These are phyloP conservation scores for Fusarium xylarioides DNA, from an alignment of 2,329 filamentous ascomycete species.

Conservation along the genomic window DNA sequence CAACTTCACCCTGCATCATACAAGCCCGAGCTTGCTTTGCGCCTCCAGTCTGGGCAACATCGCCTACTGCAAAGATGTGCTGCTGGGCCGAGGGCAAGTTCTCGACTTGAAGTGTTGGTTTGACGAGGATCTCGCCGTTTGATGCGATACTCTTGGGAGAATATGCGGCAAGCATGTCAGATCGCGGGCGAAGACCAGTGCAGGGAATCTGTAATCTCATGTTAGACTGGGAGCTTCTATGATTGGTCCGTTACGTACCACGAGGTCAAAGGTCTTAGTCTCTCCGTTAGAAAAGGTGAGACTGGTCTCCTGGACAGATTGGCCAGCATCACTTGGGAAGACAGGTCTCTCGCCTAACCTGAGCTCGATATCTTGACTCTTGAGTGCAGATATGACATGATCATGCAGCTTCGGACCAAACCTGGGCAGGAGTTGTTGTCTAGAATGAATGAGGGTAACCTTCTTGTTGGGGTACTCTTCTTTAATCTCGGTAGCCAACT, in stretches of 20 bases:
- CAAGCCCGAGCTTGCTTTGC: constrained; percentile 24
- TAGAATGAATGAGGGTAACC: constrained; percentile 18
- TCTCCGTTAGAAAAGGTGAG: neutral
- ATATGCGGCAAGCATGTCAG: neutral
- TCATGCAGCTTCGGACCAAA: constrained; percentile 21
- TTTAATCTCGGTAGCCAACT: constrained; percentile 18
- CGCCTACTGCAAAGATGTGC: constrained; percentile 10
- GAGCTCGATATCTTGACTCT: neutral
- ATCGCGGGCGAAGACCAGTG: constrained; percentile 20
- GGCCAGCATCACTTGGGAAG: neutral
- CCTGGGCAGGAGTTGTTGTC: constrained; percentile 9
- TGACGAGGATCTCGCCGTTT: constrained; percentile 7
- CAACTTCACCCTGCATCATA: constrained; percentile 15
- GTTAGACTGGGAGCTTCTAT: rapidly evolving
- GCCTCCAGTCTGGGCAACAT: constrained; percentile 19
- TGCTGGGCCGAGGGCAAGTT: neutral
- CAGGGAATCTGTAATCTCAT: constrained; percentile 8
- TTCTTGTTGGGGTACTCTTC: constrained; percentile 4
- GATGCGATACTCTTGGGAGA: constrained; percentile 2
- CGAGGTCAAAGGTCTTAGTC: constrained; percentile 1
- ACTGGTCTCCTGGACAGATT: neutral
- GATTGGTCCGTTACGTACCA: neutral
- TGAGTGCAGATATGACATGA: neutral
- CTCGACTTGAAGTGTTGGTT: constrained; percentile 12
- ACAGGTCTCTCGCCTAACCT: neutral